phyloP scores from a whole-genome alignment of 176 grass and related monocot genomes.

The Musa schizocarpa region DNA sequence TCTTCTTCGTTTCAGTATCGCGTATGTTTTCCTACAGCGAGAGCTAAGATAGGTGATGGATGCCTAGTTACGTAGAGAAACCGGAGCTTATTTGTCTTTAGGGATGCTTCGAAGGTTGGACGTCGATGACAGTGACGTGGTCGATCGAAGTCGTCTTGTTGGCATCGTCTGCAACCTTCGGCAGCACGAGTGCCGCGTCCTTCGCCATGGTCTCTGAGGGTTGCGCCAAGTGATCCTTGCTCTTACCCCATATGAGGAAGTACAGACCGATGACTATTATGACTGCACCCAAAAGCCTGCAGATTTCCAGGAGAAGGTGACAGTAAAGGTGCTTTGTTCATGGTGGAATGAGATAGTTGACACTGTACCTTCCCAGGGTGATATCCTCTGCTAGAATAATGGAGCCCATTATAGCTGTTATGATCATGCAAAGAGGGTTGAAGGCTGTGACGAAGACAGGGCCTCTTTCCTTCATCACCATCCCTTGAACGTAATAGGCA shows the following conservation, averaged over 20 bases:
- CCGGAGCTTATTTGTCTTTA: slow-evolving; percentile 4
- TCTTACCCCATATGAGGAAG: slow-evolving; percentile 12
- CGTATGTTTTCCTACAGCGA: too few relatives aligned
- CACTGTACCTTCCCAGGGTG: slow-evolving; percentile 32
- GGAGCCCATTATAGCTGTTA: slow-evolving; percentile 29
- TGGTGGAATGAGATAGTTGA: neutral
- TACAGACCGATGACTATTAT: slow-evolving; percentile 57
- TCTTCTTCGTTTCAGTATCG: too few relatives aligned
- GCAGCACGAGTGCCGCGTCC: slow-evolving; percentile 12
- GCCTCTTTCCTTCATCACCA: slow-evolving; percentile 39
- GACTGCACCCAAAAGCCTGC: slow-evolving; percentile 45
- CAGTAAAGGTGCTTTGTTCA: too few relatives aligned
- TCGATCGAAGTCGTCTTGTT: too few relatives aligned
- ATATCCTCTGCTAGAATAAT: slow-evolving; percentile 36
- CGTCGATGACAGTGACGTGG: too few relatives aligned
- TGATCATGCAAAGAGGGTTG: slow-evolving; percentile 48
- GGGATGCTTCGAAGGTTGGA: too few relatives aligned
- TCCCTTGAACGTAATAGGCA: slow-evolving; percentile 34
- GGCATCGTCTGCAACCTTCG: neutral
- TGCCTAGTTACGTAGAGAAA: slow-evolving; percentile 13
- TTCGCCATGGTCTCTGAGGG: slow-evolving; percentile 17
- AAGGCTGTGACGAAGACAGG: slow-evolving; percentile 45
- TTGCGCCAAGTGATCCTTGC: slow-evolving; percentile 22
- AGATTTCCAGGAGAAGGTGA: neutral
- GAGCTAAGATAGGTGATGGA: too few relatives aligned